These are phyloP conservation scores for Akebia trifoliata DNA, from an alignment of 164 flowering plant species.

Conservation along the genomic window DNA sequence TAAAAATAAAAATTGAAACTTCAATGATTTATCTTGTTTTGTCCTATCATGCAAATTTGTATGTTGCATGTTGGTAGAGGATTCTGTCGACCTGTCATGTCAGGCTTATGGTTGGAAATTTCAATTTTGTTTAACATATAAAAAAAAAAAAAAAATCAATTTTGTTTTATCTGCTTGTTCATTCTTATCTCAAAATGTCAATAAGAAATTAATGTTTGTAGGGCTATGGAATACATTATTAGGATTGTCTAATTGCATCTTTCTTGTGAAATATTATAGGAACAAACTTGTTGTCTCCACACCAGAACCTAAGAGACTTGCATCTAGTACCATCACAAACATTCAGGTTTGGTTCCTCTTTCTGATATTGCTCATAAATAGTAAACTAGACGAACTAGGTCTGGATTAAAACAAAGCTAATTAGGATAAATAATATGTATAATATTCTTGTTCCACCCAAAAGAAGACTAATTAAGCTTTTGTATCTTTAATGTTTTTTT, in stretches of 20 bases:
- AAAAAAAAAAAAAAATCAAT: too few species aligned
- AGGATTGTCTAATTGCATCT: conserved; percentile 6
- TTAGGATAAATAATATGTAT: not conserved
- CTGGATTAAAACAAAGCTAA: not conserved
- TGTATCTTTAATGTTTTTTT: not conserved
- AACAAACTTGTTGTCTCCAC: conserved; percentile 81
- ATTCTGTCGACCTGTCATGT: not conserved
- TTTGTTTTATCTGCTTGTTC: too few species aligned
- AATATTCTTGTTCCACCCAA: not conserved
- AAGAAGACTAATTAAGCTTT: not conserved
- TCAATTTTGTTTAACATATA: not conserved
- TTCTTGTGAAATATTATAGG: conserved; percentile 42
- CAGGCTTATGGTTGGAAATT: too few species aligned
- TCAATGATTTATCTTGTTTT: not conserved
- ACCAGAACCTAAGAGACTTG: conserved; percentile 79
- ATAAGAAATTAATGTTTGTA: not conserved
- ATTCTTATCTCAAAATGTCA: not conserved
- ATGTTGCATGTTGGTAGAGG: not conserved
- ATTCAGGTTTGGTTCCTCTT: conserved; percentile 64
- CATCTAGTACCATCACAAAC: conserved; percentile 78
- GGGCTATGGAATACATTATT: not conserved
- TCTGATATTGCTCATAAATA: not conserved
- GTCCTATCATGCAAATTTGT: not conserved
- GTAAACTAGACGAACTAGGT: not conserved
- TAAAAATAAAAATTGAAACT: too few species aligned